Base-by-base conservation (phyloP, 768 basidiomycete genomes). In the Naganishia antarctica region DNA sequence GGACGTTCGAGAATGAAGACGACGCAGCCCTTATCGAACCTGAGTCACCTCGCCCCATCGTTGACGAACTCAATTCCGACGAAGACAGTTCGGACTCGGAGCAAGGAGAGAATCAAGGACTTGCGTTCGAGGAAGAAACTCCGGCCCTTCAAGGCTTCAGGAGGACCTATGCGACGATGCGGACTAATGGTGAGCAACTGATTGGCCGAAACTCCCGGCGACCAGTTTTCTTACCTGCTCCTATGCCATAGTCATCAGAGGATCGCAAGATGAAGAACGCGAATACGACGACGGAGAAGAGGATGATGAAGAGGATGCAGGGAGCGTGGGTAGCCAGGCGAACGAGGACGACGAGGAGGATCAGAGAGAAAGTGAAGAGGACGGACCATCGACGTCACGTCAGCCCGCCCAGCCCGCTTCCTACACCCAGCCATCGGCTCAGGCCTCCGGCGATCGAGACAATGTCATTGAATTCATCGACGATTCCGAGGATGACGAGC, bases 401-500 rank as follows among this genome's bases (percentile, higher is more conserved):
- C 53, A 57, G 34, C 28, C 4, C 34, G 37, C 3, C 9, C 11
- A 18, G 37, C 9, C 32, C 32, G 37, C 13, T 26, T 18, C 31
- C 2, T 21, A 21, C 18, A 13, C 23, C 9, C 11, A 32, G n/a
- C 31, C 32, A 26, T 3, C 5, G 5, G 8, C 25, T 8, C 25
- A 23, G 12, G 44, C 45, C 26, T 34, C 4, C 32, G 53, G 53
- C 1, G 34, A 37, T 21, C 28, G 23, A 40, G 34, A 40, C 31
- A 8, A 45, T 12, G 43, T 26, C 9, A 60, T 60, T 43, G 59
- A 60, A 31, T 29, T 60, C 26, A 18, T 9, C 25, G 59, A 60
- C 31, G 28, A 31, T 18, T 45, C 43, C 9, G 43, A 60, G 43
- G 31, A 47, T n/a, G 59, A 60, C 15, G 15, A 25, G 21, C 15